Evolutionary conservation across 345 rosid genomes (phyloP).

Genomic region (Lepidium didymum): DNA sequence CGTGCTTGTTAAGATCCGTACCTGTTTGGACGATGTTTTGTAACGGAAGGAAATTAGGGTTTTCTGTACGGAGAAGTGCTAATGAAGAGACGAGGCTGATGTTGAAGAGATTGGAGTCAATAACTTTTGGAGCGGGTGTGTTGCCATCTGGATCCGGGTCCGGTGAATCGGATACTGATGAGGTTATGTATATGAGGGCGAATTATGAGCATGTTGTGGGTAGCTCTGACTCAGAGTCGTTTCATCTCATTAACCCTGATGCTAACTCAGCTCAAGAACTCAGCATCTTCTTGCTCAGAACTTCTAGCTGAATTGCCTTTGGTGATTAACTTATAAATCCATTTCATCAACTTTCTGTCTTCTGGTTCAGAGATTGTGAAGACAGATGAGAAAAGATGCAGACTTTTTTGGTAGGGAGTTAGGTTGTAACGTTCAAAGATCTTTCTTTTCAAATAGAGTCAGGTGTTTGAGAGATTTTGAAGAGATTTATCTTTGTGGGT

Average conservation of each 20-base stretch:
- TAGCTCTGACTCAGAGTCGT: conserved; percentile 69
- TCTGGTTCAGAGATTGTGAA: not conserved
- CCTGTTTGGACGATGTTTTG: conserved; percentile 69
- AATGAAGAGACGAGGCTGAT: conserved; percentile 42
- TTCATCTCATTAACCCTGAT: conserved; percentile 72
- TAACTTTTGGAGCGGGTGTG: conserved; percentile 75
- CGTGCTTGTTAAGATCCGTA: conserved; percentile 56
- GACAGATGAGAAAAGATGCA: not conserved
- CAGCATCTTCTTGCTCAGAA: conserved; percentile 71
- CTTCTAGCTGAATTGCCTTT: conserved; percentile 9
- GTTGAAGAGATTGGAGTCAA: conserved; percentile 66
- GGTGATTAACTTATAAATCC: conserved; percentile 24
- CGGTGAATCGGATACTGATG: conserved; percentile 39
- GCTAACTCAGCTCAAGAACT: conserved; percentile 71
- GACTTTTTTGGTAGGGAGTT: not conserved
- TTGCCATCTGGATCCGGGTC: conserved; percentile 41
- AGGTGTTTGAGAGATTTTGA: not conserved
- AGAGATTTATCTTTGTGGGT: not conserved
- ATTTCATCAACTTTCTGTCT: conserved; percentile 16
- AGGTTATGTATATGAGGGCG: conserved; percentile 78
- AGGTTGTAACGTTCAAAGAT: not conserved
- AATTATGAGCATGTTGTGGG: conserved; percentile 79
- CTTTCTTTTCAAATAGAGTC: not conserved
- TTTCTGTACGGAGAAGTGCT: conserved; percentile 45
- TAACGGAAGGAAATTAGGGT: conserved; percentile 60